A percentile compares a stretch with the other conserved stretches of the same genome.
Evolutionary conservation across 176 grass and related monocot genomes (phyloP).

Genomic region (Sorghum bicolor): Sorghum_bicolor_NCBIv3 NC_012871.2:67796501-67797000

Average conservation of each 20-base stretch:
- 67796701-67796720: neutral
- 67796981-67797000: constrained; percentile 63
- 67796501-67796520: constrained; percentile 63
- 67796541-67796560: neutral
- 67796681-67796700: neutral
- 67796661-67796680: neutral
- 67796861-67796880: constrained; percentile 77
- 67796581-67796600: neutral
- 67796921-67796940: constrained; percentile 71
- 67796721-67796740: neutral
- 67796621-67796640: neutral
- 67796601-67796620: neutral
- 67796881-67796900: constrained; percentile 79
- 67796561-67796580: neutral
- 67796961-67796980: constrained; percentile 86
- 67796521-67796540: constrained; percentile 64
- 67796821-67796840: neutral
- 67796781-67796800: neutral
- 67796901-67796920: constrained; percentile 71
- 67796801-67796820: neutral
- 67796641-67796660: neutral
- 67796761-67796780: neutral
- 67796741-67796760: neutral
- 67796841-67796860: neutral
- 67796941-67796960: constrained; percentile 92